phyloP scores from a whole-genome alignment of 2,329 filamentous ascomycete genomes.

The Neopestalotiopsis sp. region DNA sequence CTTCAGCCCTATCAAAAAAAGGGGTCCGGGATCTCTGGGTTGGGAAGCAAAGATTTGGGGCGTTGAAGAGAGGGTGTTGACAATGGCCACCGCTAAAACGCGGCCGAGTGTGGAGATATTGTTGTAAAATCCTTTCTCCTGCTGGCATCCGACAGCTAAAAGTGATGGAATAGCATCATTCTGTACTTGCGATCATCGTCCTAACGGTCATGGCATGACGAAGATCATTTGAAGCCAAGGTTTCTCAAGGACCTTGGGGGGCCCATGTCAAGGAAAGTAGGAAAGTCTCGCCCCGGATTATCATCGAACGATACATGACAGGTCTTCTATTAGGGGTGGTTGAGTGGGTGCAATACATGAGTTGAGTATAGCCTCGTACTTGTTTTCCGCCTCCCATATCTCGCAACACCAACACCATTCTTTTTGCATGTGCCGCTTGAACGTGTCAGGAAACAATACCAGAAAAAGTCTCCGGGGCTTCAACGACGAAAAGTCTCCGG shows the following conservation, averaged over 20 bases:
- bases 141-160: background rate
- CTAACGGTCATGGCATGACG: background rate
- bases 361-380: background rate
- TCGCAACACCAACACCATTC: background rate
- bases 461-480: background rate
- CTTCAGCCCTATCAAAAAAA: background rate
- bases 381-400: background rate
- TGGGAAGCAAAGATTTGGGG: background rate
- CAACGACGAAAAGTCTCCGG: background rate
- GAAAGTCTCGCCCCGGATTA: background rate
- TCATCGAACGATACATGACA: background rate
- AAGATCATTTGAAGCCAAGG: background rate
- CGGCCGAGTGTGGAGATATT: constrained; percentile 5
- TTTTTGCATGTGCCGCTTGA: background rate
- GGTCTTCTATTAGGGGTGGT: background rate
- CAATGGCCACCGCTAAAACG: background rate
- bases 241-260: background rate
- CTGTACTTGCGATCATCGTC: background rate
- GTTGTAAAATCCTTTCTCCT: background rate
- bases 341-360: background rate
- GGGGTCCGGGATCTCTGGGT: background rate
- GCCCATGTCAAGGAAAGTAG: background rate
- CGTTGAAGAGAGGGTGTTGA: background rate
- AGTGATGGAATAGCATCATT: background rate
- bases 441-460: constrained; percentile 1